These are phyloP conservation scores for Lepidium campestre DNA, from an alignment of 441 rosid genomes.

Conservation along the genomic window DNA sequence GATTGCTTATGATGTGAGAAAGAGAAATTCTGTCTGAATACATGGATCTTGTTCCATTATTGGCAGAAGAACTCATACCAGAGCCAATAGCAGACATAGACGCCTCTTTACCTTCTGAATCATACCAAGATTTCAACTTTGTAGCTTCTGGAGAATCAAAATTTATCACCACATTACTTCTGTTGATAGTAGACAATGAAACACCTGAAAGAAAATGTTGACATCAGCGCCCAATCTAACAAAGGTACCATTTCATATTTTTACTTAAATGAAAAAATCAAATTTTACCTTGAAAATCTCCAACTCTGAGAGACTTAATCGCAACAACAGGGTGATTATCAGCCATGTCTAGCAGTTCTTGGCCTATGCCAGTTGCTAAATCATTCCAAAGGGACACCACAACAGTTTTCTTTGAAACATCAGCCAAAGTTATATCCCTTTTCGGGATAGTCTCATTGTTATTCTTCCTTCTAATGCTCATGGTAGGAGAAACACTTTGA, in stretches of 20 bases:
- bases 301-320: slow-evolving; percentile 72
- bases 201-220: slow-evolving; percentile 44
- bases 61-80: slow-evolving; percentile 51
- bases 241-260: not conserved
- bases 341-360: slow-evolving; percentile 64
- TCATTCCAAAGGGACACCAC: slow-evolving; percentile 87
- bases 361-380: slow-evolving; percentile 68
- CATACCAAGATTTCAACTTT: slow-evolving; percentile 67
- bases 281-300: slow-evolving; percentile 83
- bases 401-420: slow-evolving; percentile 83
- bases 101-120: slow-evolving; percentile 76
- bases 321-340: slow-evolving; percentile 73
- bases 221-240: not conserved
- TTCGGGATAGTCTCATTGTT: slow-evolving; percentile 77
- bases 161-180: slow-evolving; percentile 56
- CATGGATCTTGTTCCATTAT: slow-evolving; percentile 63
- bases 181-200: slow-evolving; percentile 65
- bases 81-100: slow-evolving; percentile 71
- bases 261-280: not conserved
- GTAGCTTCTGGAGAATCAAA: slow-evolving; percentile 70
- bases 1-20: slow-evolving; percentile 56
- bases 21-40: slow-evolving; percentile 58
- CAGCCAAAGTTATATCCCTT: slow-evolving; percentile 82
- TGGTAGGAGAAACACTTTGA: slow-evolving; percentile 75
- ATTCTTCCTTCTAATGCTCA: slow-evolving; percentile 72